A percentile compares a stretch with the other conserved stretches of the same genome.
Evolutionary conservation across 192 early-diverging fungal species (phyloP).

Genomic region (Spinellus fusiger): DNA sequence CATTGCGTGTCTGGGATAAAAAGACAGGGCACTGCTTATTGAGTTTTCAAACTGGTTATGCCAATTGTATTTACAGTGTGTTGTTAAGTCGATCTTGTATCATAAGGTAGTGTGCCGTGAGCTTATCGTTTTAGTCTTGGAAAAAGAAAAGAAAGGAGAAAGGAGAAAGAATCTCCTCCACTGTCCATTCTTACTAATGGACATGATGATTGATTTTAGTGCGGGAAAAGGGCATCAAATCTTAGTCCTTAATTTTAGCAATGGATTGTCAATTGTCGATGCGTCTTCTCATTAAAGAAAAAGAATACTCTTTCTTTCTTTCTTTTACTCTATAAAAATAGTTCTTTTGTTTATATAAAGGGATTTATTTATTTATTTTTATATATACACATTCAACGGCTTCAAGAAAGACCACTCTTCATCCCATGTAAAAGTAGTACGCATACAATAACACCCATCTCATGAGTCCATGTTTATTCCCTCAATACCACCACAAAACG

Average conservation of each 20-base stretch:
- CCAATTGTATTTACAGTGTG: slow-evolving; percentile 95
- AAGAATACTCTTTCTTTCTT: no score
- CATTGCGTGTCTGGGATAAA: slow-evolving; percentile 91
- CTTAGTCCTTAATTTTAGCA: slow-evolving; percentile 36
- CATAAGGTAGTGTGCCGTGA: slow-evolving; percentile 36
- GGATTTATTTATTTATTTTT: no score
- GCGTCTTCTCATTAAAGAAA: no score
- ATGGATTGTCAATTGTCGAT: background rate
- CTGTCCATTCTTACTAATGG: background rate
- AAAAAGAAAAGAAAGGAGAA: background rate
- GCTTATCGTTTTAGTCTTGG: no score
- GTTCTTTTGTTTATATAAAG: no score
- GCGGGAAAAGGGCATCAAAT: slow-evolving; percentile 38
- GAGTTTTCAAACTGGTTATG: slow-evolving; percentile 56
- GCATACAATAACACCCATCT: no score
- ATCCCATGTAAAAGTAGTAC: no score
- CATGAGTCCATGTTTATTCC: no score
- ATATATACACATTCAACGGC: no score
- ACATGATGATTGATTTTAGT: background rate
- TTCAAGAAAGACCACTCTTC: no score
- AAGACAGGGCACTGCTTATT: slow-evolving; percentile 69
- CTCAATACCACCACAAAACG: no score
- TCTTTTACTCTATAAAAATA: no score
- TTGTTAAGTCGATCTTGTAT: slow-evolving; percentile 71
- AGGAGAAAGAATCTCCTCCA: background rate